Evolutionary conservation across 1,139 yeast species (phyloP).

Genomic region (Petasospora rhodanensis): DNA sequence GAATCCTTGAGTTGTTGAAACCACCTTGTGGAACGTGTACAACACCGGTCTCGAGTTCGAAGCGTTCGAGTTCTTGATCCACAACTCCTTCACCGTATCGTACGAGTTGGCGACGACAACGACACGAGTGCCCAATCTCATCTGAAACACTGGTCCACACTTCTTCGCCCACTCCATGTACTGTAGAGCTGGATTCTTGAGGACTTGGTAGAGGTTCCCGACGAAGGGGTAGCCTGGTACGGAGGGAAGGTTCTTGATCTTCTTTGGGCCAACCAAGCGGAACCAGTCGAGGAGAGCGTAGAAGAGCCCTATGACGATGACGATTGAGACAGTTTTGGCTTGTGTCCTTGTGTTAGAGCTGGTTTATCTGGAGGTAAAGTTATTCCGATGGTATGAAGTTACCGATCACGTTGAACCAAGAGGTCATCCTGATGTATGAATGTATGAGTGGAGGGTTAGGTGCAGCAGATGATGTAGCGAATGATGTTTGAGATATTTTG

Average conservation of each 20-base stretch:
- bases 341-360: too few species aligned
- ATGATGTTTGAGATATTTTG: too few species aligned
- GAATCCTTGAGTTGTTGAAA: conserved; percentile 58
- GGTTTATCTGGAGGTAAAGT: too few species aligned
- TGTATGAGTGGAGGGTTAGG: too few species aligned
- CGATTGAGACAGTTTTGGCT: not conserved
- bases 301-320: not conserved
- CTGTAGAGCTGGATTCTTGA: conserved; percentile 46
- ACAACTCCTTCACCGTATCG: conserved; percentile 47
- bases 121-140: conserved; percentile 52
- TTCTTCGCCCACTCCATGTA: conserved; percentile 44
- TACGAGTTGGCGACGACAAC: conserved; percentile 64
- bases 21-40: conserved; percentile 64
- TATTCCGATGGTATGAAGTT: too few species aligned
- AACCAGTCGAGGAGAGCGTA: conserved; percentile 17
- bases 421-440: too few species aligned
- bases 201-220: conserved; percentile 47
- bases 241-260: conserved; percentile 35
- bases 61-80: conserved; percentile 49
- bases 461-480: too few species aligned
- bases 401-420: too few species aligned
- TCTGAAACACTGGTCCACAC: conserved; percentile 53
- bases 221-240: conserved; percentile 50
- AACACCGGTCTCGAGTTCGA: conserved; percentile 64
- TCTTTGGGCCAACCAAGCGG: conserved; percentile 26